Evolutionary conservation across 140 eudicot genomes (phyloP).

Genomic region (Ambrosia hybrid): DNA sequence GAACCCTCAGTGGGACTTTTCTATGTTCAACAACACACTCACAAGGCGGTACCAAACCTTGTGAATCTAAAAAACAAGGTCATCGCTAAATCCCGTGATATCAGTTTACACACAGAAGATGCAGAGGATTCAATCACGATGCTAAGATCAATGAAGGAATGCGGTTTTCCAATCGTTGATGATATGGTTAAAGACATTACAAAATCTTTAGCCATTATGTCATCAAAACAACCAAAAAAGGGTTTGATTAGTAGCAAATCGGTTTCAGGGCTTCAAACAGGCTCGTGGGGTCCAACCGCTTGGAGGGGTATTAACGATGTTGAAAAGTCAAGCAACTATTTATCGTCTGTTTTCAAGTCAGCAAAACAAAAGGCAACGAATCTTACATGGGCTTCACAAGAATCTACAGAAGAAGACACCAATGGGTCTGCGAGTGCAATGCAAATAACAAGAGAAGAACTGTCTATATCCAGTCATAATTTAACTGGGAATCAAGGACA

Average conservation of each 20-base stretch:
- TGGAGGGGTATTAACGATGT: constrained; percentile 60
- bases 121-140: constrained; percentile 71
- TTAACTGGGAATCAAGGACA: constrained; percentile 36
- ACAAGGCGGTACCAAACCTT: constrained; percentile 72
- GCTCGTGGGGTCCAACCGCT: constrained; percentile 60
- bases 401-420: constrained; percentile 18
- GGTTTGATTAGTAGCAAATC: constrained; percentile 51
- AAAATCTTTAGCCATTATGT: constrained; percentile 63
- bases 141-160: constrained; percentile 81
- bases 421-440: constrained; percentile 23
- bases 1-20: constrained; percentile 97
- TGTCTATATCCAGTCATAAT: constrained; percentile 44
- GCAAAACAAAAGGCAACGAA: constrained; percentile 57
- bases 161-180: constrained; percentile 72
- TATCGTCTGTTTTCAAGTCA: constrained; percentile 55
- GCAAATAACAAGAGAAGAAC: constrained; percentile 33
- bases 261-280: constrained; percentile 45
- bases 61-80: constrained; percentile 55
- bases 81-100: constrained; percentile 55
- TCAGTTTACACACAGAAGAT: constrained; percentile 78
- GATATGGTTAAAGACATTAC: constrained; percentile 74
- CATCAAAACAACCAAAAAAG: constrained; percentile 61
- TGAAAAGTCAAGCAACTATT: constrained; percentile 42
- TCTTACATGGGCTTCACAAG: constrained; percentile 53
- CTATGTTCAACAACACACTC: constrained; percentile 85